A percentile compares a stretch with the other conserved stretches of the same genome.
Conservation (phyloP, 208 protist genomes). For the Leishmania martiniquensis region DNA sequence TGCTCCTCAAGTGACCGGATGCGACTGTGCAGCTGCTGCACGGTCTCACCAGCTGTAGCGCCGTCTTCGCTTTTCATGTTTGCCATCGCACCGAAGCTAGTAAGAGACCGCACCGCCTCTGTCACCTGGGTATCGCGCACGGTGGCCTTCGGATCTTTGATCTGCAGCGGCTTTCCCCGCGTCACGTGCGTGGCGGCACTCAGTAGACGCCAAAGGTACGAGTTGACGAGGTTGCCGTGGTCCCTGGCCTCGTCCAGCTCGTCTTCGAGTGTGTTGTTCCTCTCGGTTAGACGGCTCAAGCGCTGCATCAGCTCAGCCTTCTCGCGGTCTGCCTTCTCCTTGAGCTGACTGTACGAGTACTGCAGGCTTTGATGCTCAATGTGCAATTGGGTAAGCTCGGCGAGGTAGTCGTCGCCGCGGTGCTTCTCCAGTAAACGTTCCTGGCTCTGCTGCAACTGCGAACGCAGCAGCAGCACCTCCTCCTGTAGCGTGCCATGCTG, state of each 20-base stretch:
- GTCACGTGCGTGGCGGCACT: constrained; percentile 51
- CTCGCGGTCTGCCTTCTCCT: constrained; percentile 43
- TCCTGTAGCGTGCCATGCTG: constrained; percentile 27
- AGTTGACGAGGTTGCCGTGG: constrained; percentile 49
- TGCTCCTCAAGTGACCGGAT: constrained; percentile 51
- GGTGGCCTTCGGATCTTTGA: constrained; percentile 15
- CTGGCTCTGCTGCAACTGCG: constrained; percentile 62
- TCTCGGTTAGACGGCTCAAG: constrained; percentile 31
- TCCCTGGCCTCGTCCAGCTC: constrained; percentile 61
- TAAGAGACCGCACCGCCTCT: constrained; percentile 49
- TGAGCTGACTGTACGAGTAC: constrained; percentile 48
- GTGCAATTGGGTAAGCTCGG: constrained; percentile 65
- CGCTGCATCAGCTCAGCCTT: constrained; percentile 27
- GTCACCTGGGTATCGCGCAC: constrained; percentile 42
- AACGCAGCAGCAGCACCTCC: constrained; percentile 43
- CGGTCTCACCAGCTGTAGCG: neutral
- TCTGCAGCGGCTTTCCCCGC: constrained; percentile 27
- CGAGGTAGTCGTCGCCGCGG: constrained; percentile 59
- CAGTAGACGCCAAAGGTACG: constrained; percentile 68
- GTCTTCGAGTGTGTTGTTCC: constrained; percentile 55
- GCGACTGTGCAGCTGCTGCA: constrained; percentile 31
- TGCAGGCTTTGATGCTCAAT: constrained; percentile 71
- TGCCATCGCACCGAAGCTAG: constrained; percentile 34
- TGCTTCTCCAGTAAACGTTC: constrained; percentile 47
- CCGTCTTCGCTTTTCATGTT: constrained; percentile 5